Base-by-base conservation (phyloP, 768 basidiomycete genomes). In the Leccinellum luteum region DNA sequence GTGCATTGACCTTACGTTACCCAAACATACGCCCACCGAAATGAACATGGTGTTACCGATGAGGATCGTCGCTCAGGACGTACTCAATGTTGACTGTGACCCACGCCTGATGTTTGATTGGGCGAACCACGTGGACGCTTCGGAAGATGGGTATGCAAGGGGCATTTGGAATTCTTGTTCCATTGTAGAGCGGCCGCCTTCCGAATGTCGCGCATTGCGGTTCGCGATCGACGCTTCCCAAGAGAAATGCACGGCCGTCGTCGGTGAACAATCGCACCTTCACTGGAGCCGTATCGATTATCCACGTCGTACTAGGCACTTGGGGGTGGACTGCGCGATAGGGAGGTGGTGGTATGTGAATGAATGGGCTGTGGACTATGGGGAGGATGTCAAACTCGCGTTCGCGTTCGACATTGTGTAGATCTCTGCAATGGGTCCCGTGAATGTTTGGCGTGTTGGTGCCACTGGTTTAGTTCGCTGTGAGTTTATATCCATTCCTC, bases 71-170 rank as follows among this genome's bases (percentile, higher is more conserved):
- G 2, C 10, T 10, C 56, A 54, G 3, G 27, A 34, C 19, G 4
- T 57, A 12, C 23, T 23, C 28, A 17, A 35, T 5, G 32, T 15
- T 5, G 3, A 48, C 17, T 1, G 6, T 23, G 48, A 13, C 14
- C 28, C 12, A 10, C 13, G 13, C 13, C 19, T 4, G 25, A 2
- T 4, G 25, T 25, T 25, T 3, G 27, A 19, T 3, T 21, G 8
- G 3, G 3, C 2, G n/a, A 2, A 10, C 32, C 19, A 35, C 15
- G 10, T 54, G 7, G 28, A 30, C 15, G 31, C 14, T 9, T 57
- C 56, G 19, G 52, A 54, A 6, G 56, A 57, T 4, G 52, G 51
- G 27, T 28, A 54, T 45, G 44, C 13, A 15, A 54, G 56, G 4
- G 52, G 51, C 17, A 30, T 57, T 9, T 54, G 17, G 31, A 17